Percentiles rank a stretch among this genome's conserved stretches.
Conservation (phyloP, 2,329 filamentous ascomycete species). For the Phaeosphaeria sp. region DNA sequence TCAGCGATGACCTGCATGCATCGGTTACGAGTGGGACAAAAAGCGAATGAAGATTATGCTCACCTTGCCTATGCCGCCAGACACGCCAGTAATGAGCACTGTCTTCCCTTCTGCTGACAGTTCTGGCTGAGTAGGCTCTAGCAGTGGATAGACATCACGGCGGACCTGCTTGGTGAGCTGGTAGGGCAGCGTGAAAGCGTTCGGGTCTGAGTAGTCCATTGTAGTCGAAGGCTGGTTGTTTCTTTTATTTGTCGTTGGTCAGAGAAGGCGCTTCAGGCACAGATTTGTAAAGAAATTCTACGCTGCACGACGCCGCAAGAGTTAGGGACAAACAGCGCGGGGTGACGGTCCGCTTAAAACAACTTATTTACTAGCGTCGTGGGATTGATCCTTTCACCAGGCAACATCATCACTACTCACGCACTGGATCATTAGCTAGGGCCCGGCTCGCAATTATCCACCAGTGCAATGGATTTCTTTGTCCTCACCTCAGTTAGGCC, state of each 20-base stretch:
- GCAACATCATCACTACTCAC: too few species aligned
- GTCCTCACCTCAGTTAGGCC: too few species aligned
- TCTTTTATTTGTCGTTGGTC: not conserved
- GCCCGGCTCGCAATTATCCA: too few species aligned
- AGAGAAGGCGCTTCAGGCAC: too few species aligned
- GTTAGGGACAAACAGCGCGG: too few species aligned
- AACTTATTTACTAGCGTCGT: too few species aligned
- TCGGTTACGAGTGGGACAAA: not conserved
- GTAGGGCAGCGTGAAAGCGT: conserved; percentile 20
- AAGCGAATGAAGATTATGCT: not conserved
- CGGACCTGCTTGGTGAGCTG: conserved; percentile 24
- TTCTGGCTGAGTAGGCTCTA: conserved; percentile 19
- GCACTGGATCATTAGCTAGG: too few species aligned
- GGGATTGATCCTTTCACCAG: too few species aligned
- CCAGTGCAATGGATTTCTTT: too few species aligned
- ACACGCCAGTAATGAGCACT: conserved; percentile 27
- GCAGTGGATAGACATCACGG: conserved; percentile 22
- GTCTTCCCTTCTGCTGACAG: conserved; percentile 25
- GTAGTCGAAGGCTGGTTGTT: not conserved
- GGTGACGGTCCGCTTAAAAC: too few species aligned
- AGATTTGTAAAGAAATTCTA: too few species aligned
- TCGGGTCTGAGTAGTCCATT: conserved; percentile 1
- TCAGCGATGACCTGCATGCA: conserved; percentile 24
- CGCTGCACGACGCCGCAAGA: too few species aligned
- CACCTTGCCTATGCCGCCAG: conserved; percentile 24